These are phyloP conservation scores for Pseudohyphozyma bogoriensis DNA, from an alignment of 768 basidiomycete genomes.

Conservation along the genomic window DNA sequence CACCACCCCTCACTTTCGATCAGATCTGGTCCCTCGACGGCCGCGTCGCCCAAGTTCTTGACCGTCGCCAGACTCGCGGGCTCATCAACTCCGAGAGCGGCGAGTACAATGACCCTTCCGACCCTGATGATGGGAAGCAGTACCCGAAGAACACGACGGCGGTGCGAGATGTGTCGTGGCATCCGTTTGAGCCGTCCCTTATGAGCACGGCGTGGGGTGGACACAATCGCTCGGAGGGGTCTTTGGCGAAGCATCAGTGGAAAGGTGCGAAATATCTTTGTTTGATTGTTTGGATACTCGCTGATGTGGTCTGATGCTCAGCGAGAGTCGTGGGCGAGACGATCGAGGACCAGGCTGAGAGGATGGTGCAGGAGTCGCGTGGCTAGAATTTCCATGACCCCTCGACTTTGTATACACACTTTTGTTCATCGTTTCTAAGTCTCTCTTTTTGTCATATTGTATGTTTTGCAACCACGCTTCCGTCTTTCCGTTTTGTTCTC, in stretches of 20 bases:
- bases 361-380: conserved; percentile 2
- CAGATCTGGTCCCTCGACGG: conserved; percentile 97
- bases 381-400: no score
- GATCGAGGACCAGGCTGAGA: conserved; percentile 13
- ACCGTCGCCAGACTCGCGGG: conserved; percentile 67
- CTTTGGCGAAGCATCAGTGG: conserved; percentile 90
- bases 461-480: no score
- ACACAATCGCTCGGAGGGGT: conserved; percentile 44
- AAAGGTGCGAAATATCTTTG: no score
- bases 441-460: no score
- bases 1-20: not conserved
- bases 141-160: conserved; percentile 43
- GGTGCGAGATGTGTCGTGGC: conserved; percentile 94
- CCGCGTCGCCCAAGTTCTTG: conserved; percentile 65
- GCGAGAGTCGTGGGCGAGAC: conserved; percentile 6
- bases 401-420: no score
- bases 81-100: conserved; percentile 37
- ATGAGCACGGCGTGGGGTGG: conserved; percentile 86
- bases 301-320: no score
- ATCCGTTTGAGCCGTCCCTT: conserved; percentile 75
- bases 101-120: conserved; percentile 52
- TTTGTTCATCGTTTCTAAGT: no score
- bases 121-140: conserved; percentile 2
- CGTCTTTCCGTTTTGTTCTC: no score
- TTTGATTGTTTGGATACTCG: no score